Evolutionary conservation across 495 filamentous ascomycete species (phyloP), one percentile per base, ranked within the genome.

Genomic region (Collariella sp.): DNA sequence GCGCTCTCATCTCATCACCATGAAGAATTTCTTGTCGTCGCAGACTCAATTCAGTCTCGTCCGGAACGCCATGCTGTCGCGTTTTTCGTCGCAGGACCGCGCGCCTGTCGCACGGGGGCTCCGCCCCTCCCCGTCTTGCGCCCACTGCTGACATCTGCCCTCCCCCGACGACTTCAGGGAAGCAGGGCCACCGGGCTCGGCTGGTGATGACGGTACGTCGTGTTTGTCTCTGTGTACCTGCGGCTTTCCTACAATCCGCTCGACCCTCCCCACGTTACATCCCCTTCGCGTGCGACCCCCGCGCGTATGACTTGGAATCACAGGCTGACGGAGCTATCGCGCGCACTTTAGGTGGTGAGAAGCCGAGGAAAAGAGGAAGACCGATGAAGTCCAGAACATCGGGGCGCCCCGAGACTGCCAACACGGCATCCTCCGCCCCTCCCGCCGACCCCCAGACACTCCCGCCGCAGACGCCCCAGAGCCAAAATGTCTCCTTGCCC

Each of bases 361-460:
- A 88, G 65, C 86, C 86, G 56, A 82, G 86, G 69, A 94, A 95
- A 73, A 81, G 89, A 69, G 87, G 88, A 61, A 82, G 93, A 74
- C 87, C 90, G 61, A 88, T 91, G 70, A 88, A 88, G 70, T 67
- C 73, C 54, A 64, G 71, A 67, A 61, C 66, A 57, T 63, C 68
- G 54, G 73, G 67, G 66, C 74, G 58, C 65, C 67, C 61, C 65
- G 71, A 71, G 67, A 69, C 62, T 61, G 67, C 62, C 71, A 77
- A 64, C 68, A 77, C 70, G 76, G 83, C 59, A 67, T 79, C 64
- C 59, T 62, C 73, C 62, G 63, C 77, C 63, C 58, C 70, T 63
- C 70, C 74, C 64, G 22, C 47, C 57, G 23, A 42, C 52, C 35
- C 46, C 62, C 75, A 71, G 59, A 67, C 69, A 53, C 72, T 74